Evolutionary conservation across 306 rosid genomes (phyloP).

Genomic region (Begonia loranthoides): DNA sequence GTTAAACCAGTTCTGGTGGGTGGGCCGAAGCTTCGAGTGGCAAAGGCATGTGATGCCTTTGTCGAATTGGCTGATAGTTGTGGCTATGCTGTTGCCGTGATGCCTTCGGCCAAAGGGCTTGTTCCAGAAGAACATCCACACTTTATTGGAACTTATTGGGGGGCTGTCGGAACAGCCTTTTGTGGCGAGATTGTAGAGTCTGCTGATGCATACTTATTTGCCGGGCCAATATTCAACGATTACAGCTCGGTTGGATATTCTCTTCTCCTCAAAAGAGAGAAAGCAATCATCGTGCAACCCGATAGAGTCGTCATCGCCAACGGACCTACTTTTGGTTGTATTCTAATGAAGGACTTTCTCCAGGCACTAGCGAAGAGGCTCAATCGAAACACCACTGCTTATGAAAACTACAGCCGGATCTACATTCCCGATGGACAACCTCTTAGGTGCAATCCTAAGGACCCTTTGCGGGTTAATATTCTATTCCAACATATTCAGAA

Average conservation of each 20-base stretch:
- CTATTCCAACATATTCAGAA: conserved; percentile 31
- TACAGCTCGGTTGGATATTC: conserved; percentile 44
- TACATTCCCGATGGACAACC: conserved; percentile 24
- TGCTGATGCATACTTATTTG: conserved; percentile 31
- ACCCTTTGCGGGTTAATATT: conserved; percentile 33
- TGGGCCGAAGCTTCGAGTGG: conserved; percentile 32
- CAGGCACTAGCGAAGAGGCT: conserved; percentile 23
- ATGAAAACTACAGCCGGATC: conserved; percentile 28
- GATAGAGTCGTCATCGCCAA: conserved; percentile 21
- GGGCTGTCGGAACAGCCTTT: conserved; percentile 31
- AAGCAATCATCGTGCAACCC: conserved; percentile 32
- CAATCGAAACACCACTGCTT: conserved; percentile 23
- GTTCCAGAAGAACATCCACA: conserved; percentile 30
- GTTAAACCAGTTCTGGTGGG: conserved; percentile 39
- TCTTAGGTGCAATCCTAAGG: conserved; percentile 16
- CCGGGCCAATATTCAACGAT: conserved; percentile 33
- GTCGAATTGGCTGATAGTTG: conserved; percentile 26
- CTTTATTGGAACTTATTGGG: conserved; percentile 36
- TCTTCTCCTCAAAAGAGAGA: conserved; percentile 30
- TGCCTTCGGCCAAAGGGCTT: conserved; percentile 38
- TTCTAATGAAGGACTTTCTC: conserved; percentile 37
- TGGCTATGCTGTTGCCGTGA: conserved; percentile 24
- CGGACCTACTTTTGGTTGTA: conserved; percentile 32
- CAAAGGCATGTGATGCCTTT: conserved; percentile 24
- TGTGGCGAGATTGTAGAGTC: conserved; percentile 38